phyloP scores from a whole-genome alignment of 192 early-diverging fungal species.

The Podila epicladia region DNA sequence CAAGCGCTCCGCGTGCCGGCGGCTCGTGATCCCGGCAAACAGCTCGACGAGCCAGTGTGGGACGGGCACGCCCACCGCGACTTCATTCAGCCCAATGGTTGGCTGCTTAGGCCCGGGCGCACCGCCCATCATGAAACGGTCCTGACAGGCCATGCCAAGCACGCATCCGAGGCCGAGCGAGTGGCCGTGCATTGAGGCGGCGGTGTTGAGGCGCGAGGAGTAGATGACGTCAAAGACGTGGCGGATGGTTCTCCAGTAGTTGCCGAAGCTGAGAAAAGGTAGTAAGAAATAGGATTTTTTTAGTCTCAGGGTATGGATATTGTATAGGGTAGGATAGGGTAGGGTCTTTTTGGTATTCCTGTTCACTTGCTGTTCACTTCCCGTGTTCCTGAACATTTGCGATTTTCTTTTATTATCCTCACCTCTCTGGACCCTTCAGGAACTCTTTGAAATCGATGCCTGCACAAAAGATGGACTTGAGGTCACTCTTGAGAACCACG shows the following conservation, averaged over 20 bases:
- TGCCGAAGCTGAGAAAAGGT: constrained; percentile 14
- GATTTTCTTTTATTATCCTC: too few relatives aligned
- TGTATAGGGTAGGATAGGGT: neutral
- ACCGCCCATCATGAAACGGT: constrained; percentile 42
- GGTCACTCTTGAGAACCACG: constrained; percentile 39
- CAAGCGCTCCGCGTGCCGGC: constrained; percentile 42
- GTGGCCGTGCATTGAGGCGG: constrained; percentile 46
- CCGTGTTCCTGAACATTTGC: too few relatives aligned
- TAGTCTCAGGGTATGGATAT: neutral
- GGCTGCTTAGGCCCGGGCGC: constrained; percentile 16
- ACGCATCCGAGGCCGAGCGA: constrained; percentile 44
- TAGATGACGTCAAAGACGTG: constrained; percentile 43
- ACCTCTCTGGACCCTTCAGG: constrained; percentile 48
- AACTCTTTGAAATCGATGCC: constrained; percentile 50
- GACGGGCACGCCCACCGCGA: constrained; percentile 43
- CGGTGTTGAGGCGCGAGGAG: constrained; percentile 44
- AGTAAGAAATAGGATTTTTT: too few relatives aligned
- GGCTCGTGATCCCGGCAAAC: constrained; percentile 32
- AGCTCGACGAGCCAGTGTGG: constrained; percentile 40
- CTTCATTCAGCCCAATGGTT: constrained; percentile 47
- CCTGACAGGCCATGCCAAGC: constrained; percentile 46
- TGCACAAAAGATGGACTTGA: constrained; percentile 49
- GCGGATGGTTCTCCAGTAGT: constrained; percentile 41
- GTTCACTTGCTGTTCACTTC: neutral
- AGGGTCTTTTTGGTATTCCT: neutral